phyloP scores from a whole-genome alignment of 805 yeast species.

The Yarrowia sp. region DNA sequence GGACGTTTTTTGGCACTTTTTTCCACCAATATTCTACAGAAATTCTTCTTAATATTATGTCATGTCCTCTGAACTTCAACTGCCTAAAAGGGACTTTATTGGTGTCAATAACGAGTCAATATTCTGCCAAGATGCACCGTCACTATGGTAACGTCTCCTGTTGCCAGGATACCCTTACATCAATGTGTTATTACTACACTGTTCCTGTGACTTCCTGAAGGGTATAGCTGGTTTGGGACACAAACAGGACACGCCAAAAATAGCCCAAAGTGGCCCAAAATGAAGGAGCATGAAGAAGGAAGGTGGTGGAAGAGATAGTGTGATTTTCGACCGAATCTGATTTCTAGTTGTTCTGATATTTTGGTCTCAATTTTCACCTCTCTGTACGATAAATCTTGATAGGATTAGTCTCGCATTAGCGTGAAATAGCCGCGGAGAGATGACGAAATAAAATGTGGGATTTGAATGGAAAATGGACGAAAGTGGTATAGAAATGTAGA shows the following conservation, averaged over 20 bases:
- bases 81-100: background rate
- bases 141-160: background rate
- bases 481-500: no score
- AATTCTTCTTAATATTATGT: background rate
- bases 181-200: background rate
- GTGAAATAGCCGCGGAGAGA: background rate
- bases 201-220: slow-evolving; percentile 2
- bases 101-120: background rate
- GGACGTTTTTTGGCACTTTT: no score
- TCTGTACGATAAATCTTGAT: slow-evolving; percentile 4
- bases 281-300: background rate
- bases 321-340: no score
- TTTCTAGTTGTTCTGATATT: no score
- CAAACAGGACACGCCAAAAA: background rate
- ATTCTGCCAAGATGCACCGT: background rate
- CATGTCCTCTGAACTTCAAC: background rate
- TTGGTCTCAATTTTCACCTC: no score
- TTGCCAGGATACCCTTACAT: background rate
- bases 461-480: no score
- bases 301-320: no score
- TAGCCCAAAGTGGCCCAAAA: background rate
- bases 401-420: background rate
- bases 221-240: no score
- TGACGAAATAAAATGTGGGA: background rate
- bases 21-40: no score